phyloP scores from a whole-genome alignment of 1,139 yeast species.

The Taiozyma onychis region DNA sequence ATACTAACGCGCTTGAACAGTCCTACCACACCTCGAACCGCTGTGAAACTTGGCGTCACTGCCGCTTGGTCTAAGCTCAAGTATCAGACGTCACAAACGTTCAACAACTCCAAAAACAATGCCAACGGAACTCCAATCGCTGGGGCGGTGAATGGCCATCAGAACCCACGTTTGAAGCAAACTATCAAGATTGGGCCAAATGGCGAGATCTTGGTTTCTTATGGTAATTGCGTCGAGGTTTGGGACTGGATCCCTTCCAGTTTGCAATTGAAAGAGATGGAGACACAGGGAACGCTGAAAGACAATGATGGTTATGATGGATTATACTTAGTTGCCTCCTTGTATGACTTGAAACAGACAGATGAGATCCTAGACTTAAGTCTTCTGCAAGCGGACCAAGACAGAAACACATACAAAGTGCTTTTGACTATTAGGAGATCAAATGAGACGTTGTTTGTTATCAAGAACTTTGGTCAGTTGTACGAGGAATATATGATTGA shows the following conservation, averaged over 20 bases:
- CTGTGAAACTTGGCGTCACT: conserved; percentile 16
- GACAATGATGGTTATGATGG: conserved; percentile 17
- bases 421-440: conserved; percentile 15
- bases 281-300: not conserved
- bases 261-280: conserved; percentile 12
- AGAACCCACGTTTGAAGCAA: conserved; percentile 1
- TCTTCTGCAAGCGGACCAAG: conserved; percentile 22
- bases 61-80: conserved; percentile 23
- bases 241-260: conserved; percentile 45
- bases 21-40: conserved; percentile 14
- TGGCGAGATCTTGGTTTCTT: conserved; percentile 42
- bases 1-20: conserved; percentile 5
- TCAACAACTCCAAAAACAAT: not conserved
- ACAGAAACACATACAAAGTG: conserved; percentile 17
- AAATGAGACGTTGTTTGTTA: conserved; percentile 12
- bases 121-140: not conserved
- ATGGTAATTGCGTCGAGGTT: conserved; percentile 33
- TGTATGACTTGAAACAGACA: conserved; percentile 2
- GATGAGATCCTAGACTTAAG: conserved; percentile 20
- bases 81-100: conserved; percentile 11
- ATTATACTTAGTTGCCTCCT: conserved; percentile 29
- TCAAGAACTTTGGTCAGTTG: conserved; percentile 21
- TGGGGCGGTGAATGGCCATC: conserved; percentile 8
- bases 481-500: conserved; percentile 7
- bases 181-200: conserved; percentile 35